These are phyloP conservation scores for Passiflora organensis DNA, from an alignment of 345 rosid species.

Conservation along the genomic window DNA sequence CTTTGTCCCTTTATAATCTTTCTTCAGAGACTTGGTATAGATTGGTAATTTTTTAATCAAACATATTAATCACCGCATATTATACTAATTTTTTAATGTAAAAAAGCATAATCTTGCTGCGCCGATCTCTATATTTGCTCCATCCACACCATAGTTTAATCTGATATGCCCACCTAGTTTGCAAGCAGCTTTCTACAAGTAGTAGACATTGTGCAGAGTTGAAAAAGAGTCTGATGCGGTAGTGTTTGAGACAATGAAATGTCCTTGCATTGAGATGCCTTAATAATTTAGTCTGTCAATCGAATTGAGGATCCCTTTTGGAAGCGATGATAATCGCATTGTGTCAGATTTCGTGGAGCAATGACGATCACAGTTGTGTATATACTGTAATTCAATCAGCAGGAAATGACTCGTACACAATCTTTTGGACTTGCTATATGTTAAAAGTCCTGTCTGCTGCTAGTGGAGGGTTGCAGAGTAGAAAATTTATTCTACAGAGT, in stretches of 20 bases:
- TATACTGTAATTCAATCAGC: too few species aligned
- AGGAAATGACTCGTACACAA: too few species aligned
- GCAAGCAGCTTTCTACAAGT: background rate
- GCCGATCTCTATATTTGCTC: conserved; percentile 5
- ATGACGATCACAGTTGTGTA: background rate
- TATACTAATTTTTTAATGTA: background rate
- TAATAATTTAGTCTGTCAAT: background rate
- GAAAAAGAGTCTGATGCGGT: background rate
- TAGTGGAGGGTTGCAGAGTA: too few species aligned
- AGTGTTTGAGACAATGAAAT: background rate
- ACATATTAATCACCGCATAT: background rate
- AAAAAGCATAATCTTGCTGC: conserved; percentile 7
- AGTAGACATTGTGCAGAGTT: background rate
- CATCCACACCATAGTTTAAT: background rate
- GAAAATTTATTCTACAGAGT: too few species aligned
- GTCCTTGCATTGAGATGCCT: background rate
- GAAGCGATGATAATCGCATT: background rate
- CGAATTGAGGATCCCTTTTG: background rate
- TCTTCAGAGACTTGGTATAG: too few species aligned
- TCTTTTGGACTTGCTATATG: background rate
- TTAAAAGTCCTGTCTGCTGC: background rate
- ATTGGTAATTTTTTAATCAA: too few species aligned
- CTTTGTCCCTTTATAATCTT: too few species aligned
- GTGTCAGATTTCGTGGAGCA: background rate
- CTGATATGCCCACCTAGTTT: background rate